Percentiles rank a stretch among this genome's conserved stretches.
Evolutionary conservation across 768 basidiomycete species (phyloP).

Genomic region (Pisolithus orientalis): DNA sequence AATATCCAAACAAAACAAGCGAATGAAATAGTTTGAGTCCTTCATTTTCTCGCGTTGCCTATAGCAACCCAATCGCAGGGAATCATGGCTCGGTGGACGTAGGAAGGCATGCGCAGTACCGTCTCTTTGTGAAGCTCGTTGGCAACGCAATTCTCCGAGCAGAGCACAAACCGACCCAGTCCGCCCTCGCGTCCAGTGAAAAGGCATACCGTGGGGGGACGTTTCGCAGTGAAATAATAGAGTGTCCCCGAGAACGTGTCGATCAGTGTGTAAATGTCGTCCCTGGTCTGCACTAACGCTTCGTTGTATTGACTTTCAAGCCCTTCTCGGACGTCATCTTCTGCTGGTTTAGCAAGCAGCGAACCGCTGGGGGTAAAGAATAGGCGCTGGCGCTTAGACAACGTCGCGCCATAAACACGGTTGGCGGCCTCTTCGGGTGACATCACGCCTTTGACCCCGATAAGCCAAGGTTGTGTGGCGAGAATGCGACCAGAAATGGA

Average conservation of each 20-base stretch:
- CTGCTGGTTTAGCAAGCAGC: conserved; percentile 1
- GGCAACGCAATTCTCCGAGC: conserved; percentile 12
- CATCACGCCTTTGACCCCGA: conserved; percentile 16
- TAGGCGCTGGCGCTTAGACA: conserved; percentile 4
- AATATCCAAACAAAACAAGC: neutral
- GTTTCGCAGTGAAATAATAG: conserved; percentile 13
- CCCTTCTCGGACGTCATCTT: conserved; percentile 2
- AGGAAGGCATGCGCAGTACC: conserved; percentile 15
- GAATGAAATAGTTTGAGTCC: neutral
- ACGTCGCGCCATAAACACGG: conserved; percentile 11
- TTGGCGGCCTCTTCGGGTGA: conserved; percentile 3
- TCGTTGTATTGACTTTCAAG: neutral
- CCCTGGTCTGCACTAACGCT: neutral
- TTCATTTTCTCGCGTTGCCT: neutral
- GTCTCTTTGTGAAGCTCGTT: conserved; percentile 16
- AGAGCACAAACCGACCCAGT: conserved; percentile 16
- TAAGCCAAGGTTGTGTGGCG: conserved; percentile 12
- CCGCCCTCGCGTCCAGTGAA: conserved; percentile 17
- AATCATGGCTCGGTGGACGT: neutral
- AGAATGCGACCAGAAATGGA: conserved; percentile 13
- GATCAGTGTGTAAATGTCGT: conserved; percentile 10
- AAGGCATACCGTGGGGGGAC: conserved; percentile 16
- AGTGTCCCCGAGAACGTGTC: conserved; percentile 11
- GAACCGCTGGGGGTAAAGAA: conserved; percentile 13
- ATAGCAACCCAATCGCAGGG: conserved; percentile 3